Percentiles rank a stretch among this genome's conserved stretches.
phyloP scores from a whole-genome alignment of 2,329 filamentous ascomycete genomes.

The Fonsecaea erecta region DNA sequence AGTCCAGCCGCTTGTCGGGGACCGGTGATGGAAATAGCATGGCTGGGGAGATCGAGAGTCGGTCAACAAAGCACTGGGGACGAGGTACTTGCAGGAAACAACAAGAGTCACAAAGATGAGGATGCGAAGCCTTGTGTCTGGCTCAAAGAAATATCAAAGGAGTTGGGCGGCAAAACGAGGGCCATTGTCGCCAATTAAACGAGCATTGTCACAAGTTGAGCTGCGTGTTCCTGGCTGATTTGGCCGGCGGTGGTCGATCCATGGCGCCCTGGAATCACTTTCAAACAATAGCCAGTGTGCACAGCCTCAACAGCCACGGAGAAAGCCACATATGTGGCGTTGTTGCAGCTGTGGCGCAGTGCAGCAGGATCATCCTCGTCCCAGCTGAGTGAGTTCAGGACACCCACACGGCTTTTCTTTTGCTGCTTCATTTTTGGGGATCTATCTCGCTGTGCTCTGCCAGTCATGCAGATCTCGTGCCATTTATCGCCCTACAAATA shows the following conservation, averaged over 20 bases:
- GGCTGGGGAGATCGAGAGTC: slow-evolving; percentile 25
- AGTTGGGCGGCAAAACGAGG: slow-evolving; percentile 29
- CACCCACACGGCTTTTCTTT: neutral
- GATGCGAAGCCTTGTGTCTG: slow-evolving; percentile 13
- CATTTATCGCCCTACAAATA: neutral
- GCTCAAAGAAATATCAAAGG: slow-evolving; percentile 11
- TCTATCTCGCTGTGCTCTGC: neutral
- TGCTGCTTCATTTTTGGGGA: neutral
- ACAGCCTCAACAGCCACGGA: slow-evolving; percentile 19
- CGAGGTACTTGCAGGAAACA: neutral
- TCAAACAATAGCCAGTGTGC: neutral
- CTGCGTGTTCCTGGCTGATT: slow-evolving; percentile 33
- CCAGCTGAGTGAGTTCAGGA: neutral
- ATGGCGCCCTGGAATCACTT: slow-evolving; percentile 7
- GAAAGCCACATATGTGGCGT: slow-evolving; percentile 11
- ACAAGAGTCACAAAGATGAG: slow-evolving; percentile 15
- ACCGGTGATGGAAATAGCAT: slow-evolving; percentile 28
- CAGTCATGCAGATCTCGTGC: neutral
- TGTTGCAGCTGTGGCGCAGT: neutral
- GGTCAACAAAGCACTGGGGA: slow-evolving; percentile 31
- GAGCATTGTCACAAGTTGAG: slow-evolving; percentile 24
- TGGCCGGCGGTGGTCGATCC: slow-evolving; percentile 6
- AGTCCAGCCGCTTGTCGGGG: slow-evolving; percentile 1
- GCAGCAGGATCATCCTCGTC: neutral
- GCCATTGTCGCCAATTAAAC: slow-evolving; percentile 32